These are phyloP conservation scores for Bacidia rubella DNA, from an alignment of 495 filamentous ascomycete genomes.

Conservation along the genomic window DNA sequence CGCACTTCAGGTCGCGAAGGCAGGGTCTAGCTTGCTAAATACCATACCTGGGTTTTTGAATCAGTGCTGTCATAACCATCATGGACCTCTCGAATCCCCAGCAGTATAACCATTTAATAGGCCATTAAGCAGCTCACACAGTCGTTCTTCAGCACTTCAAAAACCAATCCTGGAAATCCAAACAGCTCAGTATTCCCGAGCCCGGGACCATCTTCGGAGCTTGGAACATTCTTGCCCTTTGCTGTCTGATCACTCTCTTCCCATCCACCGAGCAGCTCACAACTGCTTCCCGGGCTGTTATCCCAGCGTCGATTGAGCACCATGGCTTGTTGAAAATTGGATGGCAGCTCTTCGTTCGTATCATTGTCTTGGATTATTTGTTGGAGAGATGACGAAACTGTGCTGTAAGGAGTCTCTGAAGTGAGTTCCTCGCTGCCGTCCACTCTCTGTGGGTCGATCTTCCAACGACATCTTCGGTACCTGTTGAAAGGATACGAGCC, in stretches of 20 bases:
- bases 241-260: slow-evolving; percentile 52
- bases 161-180: slow-evolving; percentile 85
- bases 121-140: slow-evolving; percentile 82
- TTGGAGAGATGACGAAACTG: slow-evolving; percentile 50
- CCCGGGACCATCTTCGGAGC: slow-evolving; percentile 37
- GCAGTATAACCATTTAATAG: slow-evolving; percentile 36
- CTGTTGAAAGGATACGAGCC: slow-evolving; percentile 95
- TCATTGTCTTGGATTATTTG: slow-evolving; percentile 61
- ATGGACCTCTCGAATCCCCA: too few species aligned
- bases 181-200: slow-evolving; percentile 75
- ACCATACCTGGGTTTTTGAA: too few species aligned
- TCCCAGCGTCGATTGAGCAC: slow-evolving; percentile 81
- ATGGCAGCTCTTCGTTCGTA: slow-evolving; percentile 44
- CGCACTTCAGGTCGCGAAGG: too few species aligned
- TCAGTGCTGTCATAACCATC: too few species aligned
- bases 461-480: slow-evolving; percentile 81
- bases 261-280: slow-evolving; percentile 81
- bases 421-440: slow-evolving; percentile 27
- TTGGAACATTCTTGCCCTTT: slow-evolving; percentile 26
- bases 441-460: slow-evolving; percentile 36
- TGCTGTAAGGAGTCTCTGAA: slow-evolving; percentile 67
- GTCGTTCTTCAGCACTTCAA: slow-evolving; percentile 90
- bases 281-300: slow-evolving; percentile 80
- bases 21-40: too few species aligned
- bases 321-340: slow-evolving; percentile 61